Conservation (phyloP, 2,329 filamentous ascomycete species). For the Alternaria triticina region DNA sequence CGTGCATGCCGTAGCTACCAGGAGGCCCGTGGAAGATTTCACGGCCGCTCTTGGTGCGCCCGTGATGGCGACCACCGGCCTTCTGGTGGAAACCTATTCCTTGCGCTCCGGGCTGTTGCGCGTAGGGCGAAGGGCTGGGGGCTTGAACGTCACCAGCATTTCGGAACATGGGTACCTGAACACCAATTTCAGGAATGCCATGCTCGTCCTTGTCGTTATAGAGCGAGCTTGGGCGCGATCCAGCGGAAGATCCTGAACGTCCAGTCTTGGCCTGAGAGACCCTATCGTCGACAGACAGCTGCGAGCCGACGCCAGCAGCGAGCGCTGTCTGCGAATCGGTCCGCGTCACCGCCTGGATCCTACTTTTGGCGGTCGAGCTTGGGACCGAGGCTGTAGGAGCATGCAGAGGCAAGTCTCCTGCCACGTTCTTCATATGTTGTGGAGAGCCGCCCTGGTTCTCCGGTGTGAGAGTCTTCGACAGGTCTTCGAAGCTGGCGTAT, state of each 20-base stretch:
- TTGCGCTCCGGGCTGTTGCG: constrained; percentile 44
- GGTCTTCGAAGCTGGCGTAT: constrained; percentile 70
- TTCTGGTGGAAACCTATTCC: constrained; percentile 63
- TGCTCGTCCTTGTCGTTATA: constrained; percentile 72
- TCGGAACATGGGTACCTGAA: constrained; percentile 91
- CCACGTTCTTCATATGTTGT: constrained; percentile 78
- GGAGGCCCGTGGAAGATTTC: constrained; percentile 75
- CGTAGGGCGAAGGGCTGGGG: constrained; percentile 75
- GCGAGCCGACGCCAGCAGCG: constrained; percentile 79
- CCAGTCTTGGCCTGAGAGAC: constrained; percentile 28
- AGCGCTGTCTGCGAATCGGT: constrained; percentile 90
- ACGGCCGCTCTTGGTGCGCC: constrained; percentile 73
- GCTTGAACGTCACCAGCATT: constrained; percentile 95
- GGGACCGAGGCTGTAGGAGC: constrained; percentile 89
- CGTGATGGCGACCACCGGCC: constrained; percentile 60
- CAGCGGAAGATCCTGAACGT: constrained; percentile 43
- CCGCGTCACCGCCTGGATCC: constrained; percentile 82
- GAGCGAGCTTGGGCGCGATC: constrained; percentile 61
- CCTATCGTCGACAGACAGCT: constrained; percentile 50
- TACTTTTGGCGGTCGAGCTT: constrained; percentile 78
- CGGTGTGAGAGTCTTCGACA: constrained; percentile 41
- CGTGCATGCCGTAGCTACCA: constrained; percentile 91
- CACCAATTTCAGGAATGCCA: constrained; percentile 90
- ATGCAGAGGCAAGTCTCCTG: constrained; percentile 82
- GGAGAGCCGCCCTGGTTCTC: constrained; percentile 55